These are phyloP conservation scores for Curvularia sp. DNA, from an alignment of 2,329 filamentous ascomycete genomes.

Conservation along the genomic window DNA sequence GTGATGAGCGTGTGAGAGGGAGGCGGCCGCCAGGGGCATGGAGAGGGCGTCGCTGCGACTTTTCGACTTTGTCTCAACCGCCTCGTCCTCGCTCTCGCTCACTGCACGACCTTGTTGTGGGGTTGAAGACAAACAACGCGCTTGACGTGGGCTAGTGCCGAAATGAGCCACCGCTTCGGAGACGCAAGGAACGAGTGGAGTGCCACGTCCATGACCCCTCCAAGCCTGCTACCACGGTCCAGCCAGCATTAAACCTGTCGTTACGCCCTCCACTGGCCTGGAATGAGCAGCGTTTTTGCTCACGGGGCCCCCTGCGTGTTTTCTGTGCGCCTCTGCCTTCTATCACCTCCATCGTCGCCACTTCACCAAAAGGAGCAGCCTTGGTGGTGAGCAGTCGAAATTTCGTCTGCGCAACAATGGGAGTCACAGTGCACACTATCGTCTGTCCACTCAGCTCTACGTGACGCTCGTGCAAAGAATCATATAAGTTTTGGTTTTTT, in stretches of 20 bases:
- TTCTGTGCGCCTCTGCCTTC: neutral
- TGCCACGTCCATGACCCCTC: conserved; percentile 32
- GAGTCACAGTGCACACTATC: neutral
- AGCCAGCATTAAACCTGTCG: conserved; percentile 23
- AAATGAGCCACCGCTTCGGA: conserved; percentile 35
- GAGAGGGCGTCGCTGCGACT: conserved; percentile 1
- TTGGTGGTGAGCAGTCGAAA: conserved; percentile 21
- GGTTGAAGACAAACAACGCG: conserved; percentile 23
- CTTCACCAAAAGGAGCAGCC: neutral
- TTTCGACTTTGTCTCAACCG: conserved; percentile 1
- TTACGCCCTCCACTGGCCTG: conserved; percentile 3
- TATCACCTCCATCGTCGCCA: neutral
- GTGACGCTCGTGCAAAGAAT: neutral
- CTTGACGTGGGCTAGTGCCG: conserved; percentile 32
- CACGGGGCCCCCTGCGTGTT: neutral
- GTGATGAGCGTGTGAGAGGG: conserved; percentile 18
- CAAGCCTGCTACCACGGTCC: conserved; percentile 22
- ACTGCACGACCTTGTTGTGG: conserved; percentile 16
- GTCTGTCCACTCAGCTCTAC: neutral
- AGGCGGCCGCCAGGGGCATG: conserved; percentile 15
- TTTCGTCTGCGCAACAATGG: conserved; percentile 1
- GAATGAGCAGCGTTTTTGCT: neutral
- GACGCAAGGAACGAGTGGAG: conserved; percentile 32
- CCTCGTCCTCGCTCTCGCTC: conserved; percentile 11
- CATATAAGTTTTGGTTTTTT: neutral